These are phyloP conservation scores for Ostreobium quekettii DNA, from an alignment of 139 green algal genomes.

Conservation along the genomic window DNA sequence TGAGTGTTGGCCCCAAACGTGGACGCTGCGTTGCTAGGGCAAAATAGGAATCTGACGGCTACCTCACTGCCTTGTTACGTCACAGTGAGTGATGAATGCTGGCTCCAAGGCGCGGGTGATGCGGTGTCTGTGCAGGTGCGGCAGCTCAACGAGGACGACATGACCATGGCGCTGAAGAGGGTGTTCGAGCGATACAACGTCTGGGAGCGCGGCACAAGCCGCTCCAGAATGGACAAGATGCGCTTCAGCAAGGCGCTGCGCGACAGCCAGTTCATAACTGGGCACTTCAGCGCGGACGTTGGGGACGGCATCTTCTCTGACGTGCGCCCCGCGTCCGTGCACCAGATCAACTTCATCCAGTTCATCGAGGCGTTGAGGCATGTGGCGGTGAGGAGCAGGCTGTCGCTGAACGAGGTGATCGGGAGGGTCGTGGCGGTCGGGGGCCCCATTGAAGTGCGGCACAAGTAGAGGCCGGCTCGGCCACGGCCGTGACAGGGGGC, in stretches of 20 bases:
- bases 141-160: slow-evolving; percentile 24
- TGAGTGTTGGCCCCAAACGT: no score
- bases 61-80: no score
- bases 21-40: no score
- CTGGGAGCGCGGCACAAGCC: slow-evolving; percentile 28
- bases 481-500: no score
- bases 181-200: slow-evolving; percentile 37
- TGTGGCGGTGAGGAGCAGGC: slow-evolving; percentile 26
- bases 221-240: slow-evolving; percentile 26
- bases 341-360: slow-evolving; percentile 30
- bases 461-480: no score
- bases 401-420: slow-evolving; percentile 34
- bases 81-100: no score
- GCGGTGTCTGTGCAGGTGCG: slow-evolving; percentile 19
- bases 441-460: slow-evolving; percentile 10
- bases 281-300: slow-evolving; percentile 2
- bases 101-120: no score
- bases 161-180: slow-evolving; percentile 33
- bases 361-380: slow-evolving; percentile 37
- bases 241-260: slow-evolving; percentile 24
- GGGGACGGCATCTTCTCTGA: slow-evolving; percentile 15
- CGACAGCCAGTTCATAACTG: slow-evolving; percentile 17
- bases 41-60: no score
- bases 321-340: not conserved
- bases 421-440: slow-evolving; percentile 34